Base-by-base conservation (phyloP, 2,329 filamentous ascomycete species). In the Colletotrichum tamarilloi region DNA sequence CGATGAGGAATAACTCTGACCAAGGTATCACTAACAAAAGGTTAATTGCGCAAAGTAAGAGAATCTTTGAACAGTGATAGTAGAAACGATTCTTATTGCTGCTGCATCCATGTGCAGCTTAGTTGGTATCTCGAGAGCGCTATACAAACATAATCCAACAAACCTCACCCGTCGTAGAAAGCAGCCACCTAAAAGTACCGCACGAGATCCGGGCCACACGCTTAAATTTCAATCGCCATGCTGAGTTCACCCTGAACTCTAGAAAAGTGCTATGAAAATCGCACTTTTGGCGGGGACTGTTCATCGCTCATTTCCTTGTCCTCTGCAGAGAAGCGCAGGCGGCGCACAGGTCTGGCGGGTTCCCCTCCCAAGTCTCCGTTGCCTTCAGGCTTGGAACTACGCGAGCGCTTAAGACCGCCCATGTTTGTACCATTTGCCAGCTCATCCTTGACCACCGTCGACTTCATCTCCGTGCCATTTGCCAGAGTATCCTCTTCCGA, bases 401-500 rank as follows among this genome's bases (percentile, higher is more conserved):
- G 71, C 14, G 64, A 26, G 59, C 79, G 78, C 73, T 83, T 82
- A 60, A 75, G 55, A n/a, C 63, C 74, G 59, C 72, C 77, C 49
- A 58, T 12, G n/a, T 55, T 8, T 52, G 32, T 53, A 19, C 5
- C n/a, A 24, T 14, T 57, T 12, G 26, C 63, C 30, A 62, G 5
- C 57, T 70, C 12, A 26, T 58, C 26, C 53, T 28, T 30, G 32
- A 42, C 55, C 5, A 12, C 19, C 16, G 32, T 53, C 49, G 26
- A 46, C 26, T 32, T 42, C n/a, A 30, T 35, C 32, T 26, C 60
- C 19, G 30, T 65, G 1, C 81, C 79, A 6, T 77, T 75, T 58
- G 80, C 69, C 32, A 86, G 75, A 49, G 88, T 77, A 14, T 83
- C 87, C 26, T 88, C 86, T 56, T 89, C 86, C 0, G 86, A 85